Conservation (phyloP, 768 basidiomycete species). For the Auriscalpium vulgare region DNA sequence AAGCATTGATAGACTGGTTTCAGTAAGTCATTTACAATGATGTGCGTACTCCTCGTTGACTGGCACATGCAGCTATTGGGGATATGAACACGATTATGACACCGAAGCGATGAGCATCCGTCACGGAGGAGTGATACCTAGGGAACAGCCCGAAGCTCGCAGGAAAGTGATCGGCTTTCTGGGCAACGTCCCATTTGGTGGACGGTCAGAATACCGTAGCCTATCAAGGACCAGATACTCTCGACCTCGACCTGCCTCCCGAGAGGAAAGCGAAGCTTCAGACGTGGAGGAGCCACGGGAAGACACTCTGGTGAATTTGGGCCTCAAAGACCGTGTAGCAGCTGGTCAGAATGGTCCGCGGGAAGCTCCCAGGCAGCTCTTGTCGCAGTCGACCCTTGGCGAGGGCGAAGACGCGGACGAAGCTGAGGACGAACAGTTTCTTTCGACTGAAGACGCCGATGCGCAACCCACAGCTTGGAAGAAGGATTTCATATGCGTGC, state of each 20-base stretch:
- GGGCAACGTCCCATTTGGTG: slow-evolving; percentile 8
- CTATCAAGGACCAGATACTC: too few relatives aligned
- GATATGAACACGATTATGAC: slow-evolving; percentile 27
- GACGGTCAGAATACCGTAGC: not conserved
- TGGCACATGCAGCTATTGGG: slow-evolving; percentile 34
- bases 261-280: too few relatives aligned
- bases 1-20: slow-evolving; percentile 5
- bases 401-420: not conserved
- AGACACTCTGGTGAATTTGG: too few relatives aligned
- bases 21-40: not conserved
- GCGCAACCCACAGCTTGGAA: slow-evolving; percentile 5
- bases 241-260: too few relatives aligned
- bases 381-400: too few relatives aligned
- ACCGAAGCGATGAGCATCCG: slow-evolving; percentile 29
- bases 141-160: slow-evolving; percentile 3
- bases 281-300: too few relatives aligned
- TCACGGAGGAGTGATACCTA: slow-evolving; percentile 30
- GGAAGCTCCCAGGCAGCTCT: too few relatives aligned
- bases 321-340: too few relatives aligned
- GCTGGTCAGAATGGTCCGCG: too few relatives aligned
- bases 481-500: slow-evolving; percentile 20
- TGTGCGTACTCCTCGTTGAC: not conserved
- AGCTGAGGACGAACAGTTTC: not conserved
- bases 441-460: not conserved
- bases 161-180: not conserved